Evolutionary conservation across 1,284 basidiomycete genomes (phyloP), one percentile per base, ranked within the genome.

Genomic region (Cutaneotrichosporon daszewskae): DNA sequence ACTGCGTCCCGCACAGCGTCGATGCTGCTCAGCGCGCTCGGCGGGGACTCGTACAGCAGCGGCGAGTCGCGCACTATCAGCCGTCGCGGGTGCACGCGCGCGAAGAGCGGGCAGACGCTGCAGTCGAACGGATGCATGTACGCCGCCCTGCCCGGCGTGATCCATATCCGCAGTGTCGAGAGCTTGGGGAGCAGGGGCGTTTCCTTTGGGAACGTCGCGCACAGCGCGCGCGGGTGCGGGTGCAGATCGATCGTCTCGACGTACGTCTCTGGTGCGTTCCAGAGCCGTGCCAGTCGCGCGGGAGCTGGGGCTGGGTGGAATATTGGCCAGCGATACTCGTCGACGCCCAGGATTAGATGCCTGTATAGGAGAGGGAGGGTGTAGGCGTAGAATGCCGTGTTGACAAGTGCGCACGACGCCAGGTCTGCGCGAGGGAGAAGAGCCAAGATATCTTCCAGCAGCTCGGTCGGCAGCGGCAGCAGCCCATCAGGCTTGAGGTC

Each of bases 11-110:
- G 13, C 8, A 43, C 33, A 4, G 4, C 24, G 5, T 24, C 20
- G 19, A 33, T 9, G 1, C n/a, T 9, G 6, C 38, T 32, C n/a
- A 43, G 24, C n/a, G 39, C 6, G 18, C 33, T 19, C 24, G 29
- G 36, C 7, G 23, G 16, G 17, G 33, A 14, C 3, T 28, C 28
- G 24, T 24, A 52, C 7, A 52, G 46, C 22, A 52, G 46, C 17
- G 43, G 40, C 7, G 28, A 43, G 34, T 35, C 11, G 29, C 47
- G 50, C 3, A 52, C 10, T 5, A 48, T 37, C 6, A 52, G 33
- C 2, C 19, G 28, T 1, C 26, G n/a, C 2, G 29, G 29, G 1
- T 2, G 12, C 7, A 47, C 19, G 13, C 5, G 13, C 13, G 11
- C 14, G 19, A 44, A 35, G 19, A 43, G 32, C 14, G 26, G 8